Percentiles rank a stretch among this genome's conserved stretches.
Conservation (phyloP, 2,329 filamentous ascomycete species). For the Colletotrichum lini region DNA sequence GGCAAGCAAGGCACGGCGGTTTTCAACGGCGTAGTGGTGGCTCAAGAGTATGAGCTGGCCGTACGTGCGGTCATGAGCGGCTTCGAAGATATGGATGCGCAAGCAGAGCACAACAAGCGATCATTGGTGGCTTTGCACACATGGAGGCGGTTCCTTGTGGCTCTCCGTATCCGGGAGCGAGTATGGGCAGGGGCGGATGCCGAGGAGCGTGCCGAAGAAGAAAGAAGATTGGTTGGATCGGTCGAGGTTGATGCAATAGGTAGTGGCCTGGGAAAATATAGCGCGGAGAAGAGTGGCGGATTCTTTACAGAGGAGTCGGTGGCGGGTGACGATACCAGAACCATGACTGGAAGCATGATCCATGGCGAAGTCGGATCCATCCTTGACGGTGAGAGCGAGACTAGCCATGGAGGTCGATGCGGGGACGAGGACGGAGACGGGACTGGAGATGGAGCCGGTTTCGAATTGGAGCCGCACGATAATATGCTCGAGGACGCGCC, state of each 20-base stretch:
- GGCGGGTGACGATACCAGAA: background rate
- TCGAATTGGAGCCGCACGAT: constrained; percentile 47
- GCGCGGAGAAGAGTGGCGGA: constrained; percentile 6
- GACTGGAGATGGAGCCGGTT: constrained; percentile 29
- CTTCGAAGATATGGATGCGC: constrained; percentile 75
- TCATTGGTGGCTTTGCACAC: constrained; percentile 81
- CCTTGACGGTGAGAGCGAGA: background rate
- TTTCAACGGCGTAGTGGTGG: constrained; percentile 82
- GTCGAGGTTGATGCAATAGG: background rate
- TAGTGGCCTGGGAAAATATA: background rate
- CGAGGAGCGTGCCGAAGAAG: constrained; percentile 59
- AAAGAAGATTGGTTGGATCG: constrained; percentile 36
- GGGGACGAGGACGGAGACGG: background rate
- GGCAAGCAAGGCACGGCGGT: constrained; percentile 90
- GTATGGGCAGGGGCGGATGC: constrained; percentile 73
- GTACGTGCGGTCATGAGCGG: constrained; percentile 78
- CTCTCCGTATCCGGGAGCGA: constrained; percentile 80
- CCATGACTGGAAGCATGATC: background rate
- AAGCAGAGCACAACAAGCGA: constrained; percentile 77
- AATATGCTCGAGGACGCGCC: constrained; percentile 53
- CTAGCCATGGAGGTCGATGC: background rate
- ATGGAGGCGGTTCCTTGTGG: constrained; percentile 78
- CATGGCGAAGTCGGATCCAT: background rate
- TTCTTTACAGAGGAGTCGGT: constrained; percentile 10
- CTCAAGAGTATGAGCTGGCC: constrained; percentile 79